These are phyloP conservation scores for Heimioporus retisporus DNA, from an alignment of 1,284 basidiomycete species.

Conservation along the genomic window DNA sequence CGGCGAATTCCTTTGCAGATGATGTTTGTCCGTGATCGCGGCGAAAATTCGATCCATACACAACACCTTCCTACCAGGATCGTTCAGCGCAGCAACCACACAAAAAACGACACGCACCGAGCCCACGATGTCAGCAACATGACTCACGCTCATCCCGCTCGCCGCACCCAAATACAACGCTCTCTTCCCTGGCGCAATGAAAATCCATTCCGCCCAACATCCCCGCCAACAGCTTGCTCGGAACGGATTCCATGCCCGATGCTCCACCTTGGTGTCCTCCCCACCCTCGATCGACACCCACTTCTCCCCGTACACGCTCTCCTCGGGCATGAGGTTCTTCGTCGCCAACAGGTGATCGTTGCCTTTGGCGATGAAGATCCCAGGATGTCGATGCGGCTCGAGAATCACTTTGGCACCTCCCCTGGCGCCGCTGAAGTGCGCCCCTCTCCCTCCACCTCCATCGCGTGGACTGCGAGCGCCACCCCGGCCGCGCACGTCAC, in stretches of 20 bases:
- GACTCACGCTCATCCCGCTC: conserved; percentile 96
- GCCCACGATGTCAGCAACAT: conserved; percentile 98
- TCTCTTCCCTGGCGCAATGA: conserved; percentile 95
- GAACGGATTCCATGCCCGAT: conserved; percentile 99
- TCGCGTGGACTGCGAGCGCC: conserved; percentile 53
- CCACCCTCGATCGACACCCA: conserved; percentile 87
- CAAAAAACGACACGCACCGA: conserved; percentile 66
- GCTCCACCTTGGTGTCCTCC: conserved; percentile 94
- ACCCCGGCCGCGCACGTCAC: conserved; percentile 33
- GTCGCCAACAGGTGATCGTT: conserved; percentile 99
- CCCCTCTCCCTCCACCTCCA: conserved; percentile 30
- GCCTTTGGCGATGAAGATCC: conserved; percentile 94
- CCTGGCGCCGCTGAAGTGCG: conserved; percentile 62
- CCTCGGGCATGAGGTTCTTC: conserved; percentile 97
- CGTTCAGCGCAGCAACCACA: conserved; percentile 20
- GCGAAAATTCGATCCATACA: conserved; percentile 99
- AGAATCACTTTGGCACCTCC: conserved; percentile 92
- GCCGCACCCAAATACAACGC: conserved; percentile 99
- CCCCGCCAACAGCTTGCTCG: conserved; percentile 98
- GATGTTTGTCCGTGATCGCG: conserved; percentile 97
- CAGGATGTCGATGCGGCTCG: conserved; percentile 96
- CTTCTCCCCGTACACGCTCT: conserved; percentile 99
- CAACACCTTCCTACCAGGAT: conserved; percentile 83
- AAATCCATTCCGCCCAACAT: conserved; percentile 98
- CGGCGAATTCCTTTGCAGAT: conserved; percentile 76